Percentiles rank a stretch among this genome's conserved stretches.
phyloP scores from a whole-genome alignment of 2,329 filamentous ascomycete species.

The Coniochaeta hoffmannii region DNA sequence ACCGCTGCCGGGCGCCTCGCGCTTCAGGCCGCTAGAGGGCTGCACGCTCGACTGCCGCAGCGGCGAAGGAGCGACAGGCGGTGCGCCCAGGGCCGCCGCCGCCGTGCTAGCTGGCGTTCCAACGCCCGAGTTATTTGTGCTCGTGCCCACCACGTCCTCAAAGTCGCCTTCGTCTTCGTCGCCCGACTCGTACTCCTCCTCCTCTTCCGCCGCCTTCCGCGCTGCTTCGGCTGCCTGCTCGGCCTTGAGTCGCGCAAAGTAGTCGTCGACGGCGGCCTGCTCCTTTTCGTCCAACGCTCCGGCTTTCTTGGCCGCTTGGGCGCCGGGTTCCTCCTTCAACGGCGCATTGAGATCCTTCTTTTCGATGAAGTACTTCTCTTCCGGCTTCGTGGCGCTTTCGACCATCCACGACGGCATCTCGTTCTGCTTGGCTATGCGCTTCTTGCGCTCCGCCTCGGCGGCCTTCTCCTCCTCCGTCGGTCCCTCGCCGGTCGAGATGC shows the following conservation, averaged over 20 bases:
- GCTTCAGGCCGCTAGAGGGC: slow-evolving; percentile 18
- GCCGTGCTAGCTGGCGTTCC: slow-evolving; percentile 23
- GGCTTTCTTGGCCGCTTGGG: not conserved
- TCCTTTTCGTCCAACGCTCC: slow-evolving; percentile 25
- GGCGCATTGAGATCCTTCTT: slow-evolving; percentile 11
- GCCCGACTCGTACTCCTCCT: slow-evolving; percentile 35
- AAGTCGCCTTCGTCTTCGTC: slow-evolving; percentile 39
- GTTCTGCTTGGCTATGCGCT: slow-evolving; percentile 60
- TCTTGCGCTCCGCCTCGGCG: slow-evolving; percentile 56
- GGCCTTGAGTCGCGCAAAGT: slow-evolving; percentile 58
- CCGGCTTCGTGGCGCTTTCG: slow-evolving; percentile 49
- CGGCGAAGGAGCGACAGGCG: slow-evolving; percentile 16
- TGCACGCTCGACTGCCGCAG: slow-evolving; percentile 15
- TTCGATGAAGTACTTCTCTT: slow-evolving; percentile 46
- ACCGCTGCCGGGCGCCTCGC: slow-evolving; percentile 21
- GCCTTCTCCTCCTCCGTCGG: slow-evolving; percentile 60
- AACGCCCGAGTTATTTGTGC: slow-evolving; percentile 18
- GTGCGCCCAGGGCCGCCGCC: slow-evolving; percentile 9
- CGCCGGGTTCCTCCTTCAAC: slow-evolving; percentile 31
- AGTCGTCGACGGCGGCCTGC: slow-evolving; percentile 54
- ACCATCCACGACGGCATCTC: slow-evolving; percentile 66
- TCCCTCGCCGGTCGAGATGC: slow-evolving; percentile 59
- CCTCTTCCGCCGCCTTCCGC: slow-evolving; percentile 38
- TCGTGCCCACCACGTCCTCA: slow-evolving; percentile 39
- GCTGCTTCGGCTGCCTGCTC: slow-evolving; percentile 41